Evolutionary conservation across 2,329 filamentous ascomycete species (phyloP), one percentile per base, ranked within the genome.

Genomic region (Cryoendolithus antarcticus): DNA sequence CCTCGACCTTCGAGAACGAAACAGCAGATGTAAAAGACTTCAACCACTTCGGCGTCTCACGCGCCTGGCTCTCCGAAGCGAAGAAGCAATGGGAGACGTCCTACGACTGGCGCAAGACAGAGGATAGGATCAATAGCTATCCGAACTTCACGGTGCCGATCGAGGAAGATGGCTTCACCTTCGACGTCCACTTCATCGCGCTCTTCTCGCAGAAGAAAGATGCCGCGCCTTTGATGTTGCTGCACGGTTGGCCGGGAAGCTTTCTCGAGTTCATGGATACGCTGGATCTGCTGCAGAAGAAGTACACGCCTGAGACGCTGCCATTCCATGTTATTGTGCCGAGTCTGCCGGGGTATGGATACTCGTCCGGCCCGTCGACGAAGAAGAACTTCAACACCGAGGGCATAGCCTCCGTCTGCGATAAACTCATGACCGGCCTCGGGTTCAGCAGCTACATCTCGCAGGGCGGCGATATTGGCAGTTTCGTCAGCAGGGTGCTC

Each of bases 281-380:
- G 6, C 51, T 78, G 38, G 50, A 63, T 1, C 32, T 70, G 3
- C 52, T 77, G 1, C 53, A 53, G 19, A 49, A 59, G 2, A 67
- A 67, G 38, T 75, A 75, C 49, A 63, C 63, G 0, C 62, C 70
- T 0, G 56, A 66, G 0, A 61, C 57, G 0, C 55, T 77, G 10
- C 73, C 74, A 0, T 77, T 72, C 48, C 72, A 77, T 46, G 53
- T 77, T 32, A 63, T 77, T 29, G 66, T 70, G 0, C 74, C 74
- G 0, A 72, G 67, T 0, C 55, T 76, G 2, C 70, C 71, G 0
- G 74, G 72, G 8, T 77, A 70, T 47, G 61, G 62, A 0, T 67
- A 72, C 43, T 73, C 70, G 0, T 64, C 62, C 1, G 54, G 61
- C 0, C 68, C 70, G 1, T 67, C 72, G 0, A 32, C 64, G 4